Percentiles rank a stretch among this genome's conserved stretches.
Evolutionary conservation across 352 stramenopile species (phyloP).

Genomic region (Phytophthora chlamydospora): DNA sequence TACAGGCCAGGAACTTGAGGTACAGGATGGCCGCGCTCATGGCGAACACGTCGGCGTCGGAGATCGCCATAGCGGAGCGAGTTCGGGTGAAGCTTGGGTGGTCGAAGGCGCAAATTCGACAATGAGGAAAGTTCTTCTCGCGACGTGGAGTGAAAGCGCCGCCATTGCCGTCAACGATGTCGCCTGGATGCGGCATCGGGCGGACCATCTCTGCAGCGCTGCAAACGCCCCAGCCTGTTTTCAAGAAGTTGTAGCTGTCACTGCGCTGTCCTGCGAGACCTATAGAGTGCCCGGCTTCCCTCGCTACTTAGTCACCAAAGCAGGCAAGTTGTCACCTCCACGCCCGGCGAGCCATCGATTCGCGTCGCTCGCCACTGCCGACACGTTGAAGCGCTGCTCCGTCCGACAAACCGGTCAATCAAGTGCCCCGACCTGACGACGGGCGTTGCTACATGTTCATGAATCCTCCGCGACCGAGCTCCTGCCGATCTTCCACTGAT

Average conservation of each 20-base stretch:
- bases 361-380: conserved; percentile 9
- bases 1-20: conserved; percentile 65
- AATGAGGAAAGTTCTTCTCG: conserved; percentile 28
- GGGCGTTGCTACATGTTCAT: too few relatives aligned
- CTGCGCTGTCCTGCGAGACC: not conserved
- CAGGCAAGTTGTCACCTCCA: conserved; percentile 1
- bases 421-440: conserved; percentile 18
- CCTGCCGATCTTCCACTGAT: conserved; percentile 5
- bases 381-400: conserved; percentile 24
- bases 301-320: conserved; percentile 10
- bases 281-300: conserved; percentile 13
- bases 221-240: conserved; percentile 28
- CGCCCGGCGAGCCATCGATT: conserved; percentile 11
- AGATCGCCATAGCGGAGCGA: conserved; percentile 19
- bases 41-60: conserved; percentile 44
- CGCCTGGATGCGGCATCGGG: conserved; percentile 15
- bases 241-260: conserved; percentile 28
- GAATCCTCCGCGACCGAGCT: conserved; percentile 1
- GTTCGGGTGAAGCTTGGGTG: conserved; percentile 24
- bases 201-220: conserved; percentile 23
- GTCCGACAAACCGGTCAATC: conserved; percentile 2
- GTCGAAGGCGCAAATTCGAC: conserved; percentile 29
- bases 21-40: conserved; percentile 59
- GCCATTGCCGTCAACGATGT: conserved; percentile 9
- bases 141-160: conserved; percentile 10